Evolutionary conservation across 176 grass and related monocot genomes (phyloP).

Genomic region (sorghum (Sorghum bicolor)): DNA sequence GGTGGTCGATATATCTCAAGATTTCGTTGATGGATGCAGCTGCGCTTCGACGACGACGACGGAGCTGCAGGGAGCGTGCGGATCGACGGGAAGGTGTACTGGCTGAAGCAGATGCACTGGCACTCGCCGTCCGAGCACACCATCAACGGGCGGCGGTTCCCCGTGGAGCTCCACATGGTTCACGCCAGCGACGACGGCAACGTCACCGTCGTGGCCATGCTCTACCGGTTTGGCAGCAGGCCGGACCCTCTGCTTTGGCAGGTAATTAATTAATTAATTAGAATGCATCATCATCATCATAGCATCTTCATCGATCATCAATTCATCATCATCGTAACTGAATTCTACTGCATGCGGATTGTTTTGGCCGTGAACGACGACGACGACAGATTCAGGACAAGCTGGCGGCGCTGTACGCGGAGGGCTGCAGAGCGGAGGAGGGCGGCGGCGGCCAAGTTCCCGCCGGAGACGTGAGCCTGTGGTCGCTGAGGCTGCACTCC

Average conservation of each 20-base stretch:
- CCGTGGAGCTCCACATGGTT: slow-evolving; percentile 82
- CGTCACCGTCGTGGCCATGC: slow-evolving; percentile 53
- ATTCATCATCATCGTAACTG: not conserved
- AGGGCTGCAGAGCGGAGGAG: slow-evolving; percentile 35
- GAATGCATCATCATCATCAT: not conserved
- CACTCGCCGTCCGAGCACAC: slow-evolving; percentile 89
- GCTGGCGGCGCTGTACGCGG: slow-evolving; percentile 50
- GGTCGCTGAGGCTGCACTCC: slow-evolving; percentile 32
- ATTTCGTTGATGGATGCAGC: slow-evolving; percentile 7
- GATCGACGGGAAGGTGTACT: slow-evolving; percentile 50
- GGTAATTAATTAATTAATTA: slow-evolving; percentile 11
- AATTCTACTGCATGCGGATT: not conserved
- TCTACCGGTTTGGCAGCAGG: slow-evolving; percentile 59
- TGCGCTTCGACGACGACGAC: slow-evolving; percentile 32
- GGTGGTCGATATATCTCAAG: not conserved
- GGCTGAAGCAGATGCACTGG: slow-evolving; percentile 70
- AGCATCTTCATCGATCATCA: too few species aligned
- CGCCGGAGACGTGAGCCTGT: slow-evolving; percentile 37
- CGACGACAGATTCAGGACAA: slow-evolving; percentile 59
- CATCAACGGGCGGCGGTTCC: slow-evolving; percentile 58
- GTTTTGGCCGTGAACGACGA: not conserved
- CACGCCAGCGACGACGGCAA: slow-evolving; percentile 64
- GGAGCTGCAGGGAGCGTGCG: slow-evolving; percentile 24
- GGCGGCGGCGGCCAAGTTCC: slow-evolving; percentile 4
- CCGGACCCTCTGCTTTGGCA: slow-evolving; percentile 62